Conservation (phyloP, 2,329 filamentous ascomycete genomes). For the Epichloe sp. region DNA sequence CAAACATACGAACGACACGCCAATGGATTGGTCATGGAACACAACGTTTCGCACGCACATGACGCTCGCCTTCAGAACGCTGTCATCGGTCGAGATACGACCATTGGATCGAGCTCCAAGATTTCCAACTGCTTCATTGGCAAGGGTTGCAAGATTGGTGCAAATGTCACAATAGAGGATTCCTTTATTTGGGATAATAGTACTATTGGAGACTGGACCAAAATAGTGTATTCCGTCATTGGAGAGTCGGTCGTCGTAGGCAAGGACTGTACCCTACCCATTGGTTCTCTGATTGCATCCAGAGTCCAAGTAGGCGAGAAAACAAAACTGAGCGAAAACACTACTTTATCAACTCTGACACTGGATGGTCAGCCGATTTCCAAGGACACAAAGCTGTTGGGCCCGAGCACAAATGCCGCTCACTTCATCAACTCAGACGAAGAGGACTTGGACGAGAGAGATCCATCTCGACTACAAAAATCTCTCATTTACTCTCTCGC, state of each 20-base stretch:
- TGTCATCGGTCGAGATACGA: constrained; percentile 64
- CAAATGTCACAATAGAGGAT: constrained; percentile 64
- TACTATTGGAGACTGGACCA: constrained; percentile 60
- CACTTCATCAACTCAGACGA: constrained; percentile 32
- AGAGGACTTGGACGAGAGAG: constrained; percentile 36
- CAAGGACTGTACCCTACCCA: constrained; percentile 51
- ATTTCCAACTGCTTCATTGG: constrained; percentile 73
- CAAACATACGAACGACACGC: constrained; percentile 63
- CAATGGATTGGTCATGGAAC: constrained; percentile 64
- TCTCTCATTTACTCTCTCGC: constrained; percentile 42
- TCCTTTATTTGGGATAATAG: constrained; percentile 84
- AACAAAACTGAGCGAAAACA: constrained; percentile 27
- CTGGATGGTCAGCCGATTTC: constrained; percentile 23
- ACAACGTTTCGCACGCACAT: constrained; percentile 59
- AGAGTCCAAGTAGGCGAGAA: constrained; percentile 59
- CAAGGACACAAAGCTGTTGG: constrained; percentile 33
- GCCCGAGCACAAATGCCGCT: constrained; percentile 36
- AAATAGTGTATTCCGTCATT: constrained; percentile 60
- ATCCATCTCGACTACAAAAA: constrained; percentile 39
- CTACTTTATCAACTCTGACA: constrained; percentile 23
- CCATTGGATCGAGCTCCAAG: constrained; percentile 56
- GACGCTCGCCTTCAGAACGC: constrained; percentile 59
- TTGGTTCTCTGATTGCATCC: constrained; percentile 69
- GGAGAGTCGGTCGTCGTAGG: constrained; percentile 62
- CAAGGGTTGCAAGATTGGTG: constrained; percentile 72